These are phyloP conservation scores for Decorospora gaudefroyi DNA, from an alignment of 2,329 filamentous ascomycete genomes.

Conservation along the genomic window DNA sequence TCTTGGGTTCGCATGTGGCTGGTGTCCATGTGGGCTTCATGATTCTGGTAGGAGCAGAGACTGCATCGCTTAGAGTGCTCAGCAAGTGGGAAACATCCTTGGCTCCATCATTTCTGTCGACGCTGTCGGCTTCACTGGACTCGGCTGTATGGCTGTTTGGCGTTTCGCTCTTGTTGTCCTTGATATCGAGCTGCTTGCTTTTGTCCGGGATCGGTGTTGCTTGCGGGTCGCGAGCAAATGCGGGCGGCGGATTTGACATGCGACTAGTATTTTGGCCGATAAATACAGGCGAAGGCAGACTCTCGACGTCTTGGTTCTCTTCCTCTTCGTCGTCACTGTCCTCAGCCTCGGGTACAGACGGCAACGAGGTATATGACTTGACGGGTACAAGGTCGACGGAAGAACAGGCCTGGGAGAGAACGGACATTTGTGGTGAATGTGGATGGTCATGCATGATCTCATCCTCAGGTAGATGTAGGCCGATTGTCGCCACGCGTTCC, in stretches of 20 bases:
- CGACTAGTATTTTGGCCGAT: constrained; percentile 14
- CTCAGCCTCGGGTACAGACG: constrained; percentile 32
- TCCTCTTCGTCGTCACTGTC: constrained; percentile 27
- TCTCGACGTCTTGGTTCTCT: constrained; percentile 15
- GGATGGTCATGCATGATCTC: constrained; percentile 20
- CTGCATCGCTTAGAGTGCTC: constrained; percentile 17
- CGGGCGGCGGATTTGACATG: constrained; percentile 2
- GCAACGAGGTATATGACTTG: constrained; percentile 35
- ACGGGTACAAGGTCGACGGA: constrained; percentile 36
- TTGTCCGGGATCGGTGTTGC: constrained; percentile 21
- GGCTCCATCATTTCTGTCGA: constrained; percentile 23
- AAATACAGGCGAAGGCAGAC: constrained; percentile 26
- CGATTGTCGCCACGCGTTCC: constrained; percentile 36
- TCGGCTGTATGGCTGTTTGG: constrained; percentile 7
- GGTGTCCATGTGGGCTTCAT: constrained; percentile 17
- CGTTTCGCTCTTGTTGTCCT: constrained; percentile 4
- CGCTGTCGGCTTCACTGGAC: constrained; percentile 21
- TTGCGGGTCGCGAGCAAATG: constrained; percentile 18
- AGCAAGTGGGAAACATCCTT: constrained; percentile 15
- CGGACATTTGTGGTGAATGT: constrained; percentile 31
- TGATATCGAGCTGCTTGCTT: constrained; percentile 18
- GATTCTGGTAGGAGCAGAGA: constrained; percentile 18
- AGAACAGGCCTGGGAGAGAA: constrained; percentile 38
- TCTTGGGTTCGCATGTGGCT: constrained; percentile 18
- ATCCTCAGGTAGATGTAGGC: constrained; percentile 34